Conservation (phyloP, 2,329 filamentous ascomycete genomes). For the Aspergillus viridinutans region DNA sequence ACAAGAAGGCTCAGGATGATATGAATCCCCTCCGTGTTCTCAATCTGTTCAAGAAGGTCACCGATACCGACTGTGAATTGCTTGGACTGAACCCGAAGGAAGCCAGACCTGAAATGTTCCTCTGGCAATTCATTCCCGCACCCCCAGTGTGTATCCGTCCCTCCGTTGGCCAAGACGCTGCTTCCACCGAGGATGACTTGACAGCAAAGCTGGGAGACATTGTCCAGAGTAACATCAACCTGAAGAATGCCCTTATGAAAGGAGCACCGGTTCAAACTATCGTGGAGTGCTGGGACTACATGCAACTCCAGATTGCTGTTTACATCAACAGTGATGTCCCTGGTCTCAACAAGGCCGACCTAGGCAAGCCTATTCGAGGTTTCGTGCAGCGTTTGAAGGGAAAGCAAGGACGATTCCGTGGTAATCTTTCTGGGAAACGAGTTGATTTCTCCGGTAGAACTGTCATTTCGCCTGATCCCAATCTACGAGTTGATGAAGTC, state of each 20-base stretch:
- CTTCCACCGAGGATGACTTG: conserved; percentile 93
- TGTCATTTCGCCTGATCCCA: conserved; percentile 96
- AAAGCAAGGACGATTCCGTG: conserved; percentile 94
- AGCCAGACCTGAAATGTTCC: conserved; percentile 89
- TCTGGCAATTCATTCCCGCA: conserved; percentile 94
- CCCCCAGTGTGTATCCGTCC: conserved; percentile 92
- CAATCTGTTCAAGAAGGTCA: conserved; percentile 87
- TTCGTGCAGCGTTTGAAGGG: conserved; percentile 95
- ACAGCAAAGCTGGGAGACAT: conserved; percentile 98
- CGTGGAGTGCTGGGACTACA: conserved; percentile 97
- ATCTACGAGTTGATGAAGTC: conserved; percentile 87
- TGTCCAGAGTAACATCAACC: conserved; percentile 82
- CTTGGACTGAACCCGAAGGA: conserved; percentile 82
- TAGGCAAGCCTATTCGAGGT: conserved; percentile 83
- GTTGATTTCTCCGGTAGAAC: conserved; percentile 97
- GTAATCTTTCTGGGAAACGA: conserved; percentile 95
- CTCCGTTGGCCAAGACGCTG: conserved; percentile 86
- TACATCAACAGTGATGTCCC: conserved; percentile 98
- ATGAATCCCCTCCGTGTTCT: conserved; percentile 83
- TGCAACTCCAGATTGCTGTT: conserved; percentile 92
- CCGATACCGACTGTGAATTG: conserved; percentile 80
- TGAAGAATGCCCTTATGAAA: conserved; percentile 75
- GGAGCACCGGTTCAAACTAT: conserved; percentile 83
- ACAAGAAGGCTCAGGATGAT: conserved; percentile 90
- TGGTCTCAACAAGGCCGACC: conserved; percentile 80